These are phyloP conservation scores for Cryptosporidium canis DNA, from an alignment of 169 alveolate species.

Conservation along the genomic window DNA sequence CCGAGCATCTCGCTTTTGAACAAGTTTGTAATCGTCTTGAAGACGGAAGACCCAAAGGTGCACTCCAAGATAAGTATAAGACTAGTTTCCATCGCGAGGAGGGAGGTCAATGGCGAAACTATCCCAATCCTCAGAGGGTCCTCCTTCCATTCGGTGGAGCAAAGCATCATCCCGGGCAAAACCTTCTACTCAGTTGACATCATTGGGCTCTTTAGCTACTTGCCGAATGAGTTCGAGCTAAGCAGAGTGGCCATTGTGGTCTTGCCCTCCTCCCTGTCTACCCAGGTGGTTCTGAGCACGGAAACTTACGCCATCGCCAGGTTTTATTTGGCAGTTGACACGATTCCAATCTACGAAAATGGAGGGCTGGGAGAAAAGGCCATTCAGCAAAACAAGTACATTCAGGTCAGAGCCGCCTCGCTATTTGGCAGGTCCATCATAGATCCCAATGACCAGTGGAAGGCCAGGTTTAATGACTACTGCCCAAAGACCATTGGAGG, in stretches of 20 bases:
- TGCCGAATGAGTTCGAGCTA: slow-evolving; percentile 35
- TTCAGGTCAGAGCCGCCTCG: slow-evolving; percentile 43
- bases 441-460: not conserved
- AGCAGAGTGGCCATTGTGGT: slow-evolving; percentile 2
- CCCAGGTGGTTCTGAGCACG: not conserved
- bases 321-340: slow-evolving; percentile 13
- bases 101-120: not conserved
- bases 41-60: not conserved
- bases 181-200: slow-evolving; percentile 43
- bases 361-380: slow-evolving; percentile 66
- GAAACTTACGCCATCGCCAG: not conserved
- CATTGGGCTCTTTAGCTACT: slow-evolving; percentile 9
- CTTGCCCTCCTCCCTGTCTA: slow-evolving; percentile 7
- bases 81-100: slow-evolving; percentile 16
- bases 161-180: slow-evolving; percentile 16
- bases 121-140: slow-evolving; percentile 45
- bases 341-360: slow-evolving; percentile 11
- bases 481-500: slow-evolving; percentile 62
- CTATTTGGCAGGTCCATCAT: slow-evolving; percentile 65
- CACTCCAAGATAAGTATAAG: slow-evolving; percentile 29
- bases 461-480: slow-evolving; percentile 17
- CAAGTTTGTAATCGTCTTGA: slow-evolving; percentile 17
- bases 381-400: slow-evolving; percentile 28
- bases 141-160: slow-evolving; percentile 31
- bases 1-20: slow-evolving; percentile 35